Evolutionary conservation across 2,329 filamentous ascomycete species (phyloP).

Genomic region (Drechmeria coniospora): DNA sequence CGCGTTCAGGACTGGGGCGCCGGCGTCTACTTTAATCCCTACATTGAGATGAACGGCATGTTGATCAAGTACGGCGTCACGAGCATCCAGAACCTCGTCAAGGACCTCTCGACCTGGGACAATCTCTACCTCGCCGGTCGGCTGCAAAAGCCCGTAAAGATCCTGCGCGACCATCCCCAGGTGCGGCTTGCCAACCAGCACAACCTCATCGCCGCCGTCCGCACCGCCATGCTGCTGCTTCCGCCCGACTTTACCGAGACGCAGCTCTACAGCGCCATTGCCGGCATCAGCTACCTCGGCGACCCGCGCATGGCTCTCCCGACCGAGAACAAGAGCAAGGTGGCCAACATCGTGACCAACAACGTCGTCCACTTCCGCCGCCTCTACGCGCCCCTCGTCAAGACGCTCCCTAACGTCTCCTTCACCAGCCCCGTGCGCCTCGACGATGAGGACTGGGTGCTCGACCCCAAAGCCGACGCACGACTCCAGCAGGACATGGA

Average conservation of each 20-base stretch:
- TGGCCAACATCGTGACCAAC: conserved; percentile 82
- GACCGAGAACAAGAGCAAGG: conserved; percentile 82
- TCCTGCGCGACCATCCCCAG: conserved; percentile 80
- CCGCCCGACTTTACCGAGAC: conserved; percentile 73
- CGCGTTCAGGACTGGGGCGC: conserved; percentile 84
- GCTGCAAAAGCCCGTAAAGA: conserved; percentile 95
- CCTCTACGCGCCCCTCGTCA: conserved; percentile 78
- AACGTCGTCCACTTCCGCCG: conserved; percentile 86
- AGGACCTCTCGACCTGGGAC: conserved; percentile 80
- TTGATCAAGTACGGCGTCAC: conserved; percentile 98
- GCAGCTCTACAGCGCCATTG: conserved; percentile 79
- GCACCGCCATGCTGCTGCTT: conserved; percentile 75
- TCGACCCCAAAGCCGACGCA: conserved; percentile 41
- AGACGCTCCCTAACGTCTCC: conserved; percentile 73
- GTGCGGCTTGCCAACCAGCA: conserved; percentile 92
- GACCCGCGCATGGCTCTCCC: conserved; percentile 91
- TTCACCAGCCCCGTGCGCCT: conserved; percentile 45
- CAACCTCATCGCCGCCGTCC: conserved; percentile 82
- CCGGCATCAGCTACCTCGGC: conserved; percentile 83
- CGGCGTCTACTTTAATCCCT: conserved; percentile 95
- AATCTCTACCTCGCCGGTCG: conserved; percentile 93
- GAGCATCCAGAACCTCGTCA: conserved; percentile 76
- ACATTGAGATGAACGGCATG: conserved; percentile 84
- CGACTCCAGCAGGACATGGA: conserved; percentile 82
- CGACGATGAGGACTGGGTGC: conserved; percentile 23